Conservation (phyloP, 306 rosid genomes). For the Hippophae gyantsensis region DNA sequence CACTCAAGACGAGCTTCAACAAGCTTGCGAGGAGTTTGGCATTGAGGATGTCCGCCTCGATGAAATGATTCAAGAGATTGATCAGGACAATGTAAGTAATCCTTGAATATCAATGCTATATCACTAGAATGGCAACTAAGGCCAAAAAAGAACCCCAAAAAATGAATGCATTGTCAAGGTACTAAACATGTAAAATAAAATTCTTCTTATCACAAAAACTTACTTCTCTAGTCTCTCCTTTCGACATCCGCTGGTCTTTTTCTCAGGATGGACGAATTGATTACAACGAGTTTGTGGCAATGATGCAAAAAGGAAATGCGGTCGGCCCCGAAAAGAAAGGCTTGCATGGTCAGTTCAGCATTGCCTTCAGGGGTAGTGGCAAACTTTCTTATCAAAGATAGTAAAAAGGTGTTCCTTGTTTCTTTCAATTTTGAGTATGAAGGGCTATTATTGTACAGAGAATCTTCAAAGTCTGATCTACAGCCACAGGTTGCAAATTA, state of each 20-base stretch:
- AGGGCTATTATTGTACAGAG: slow-evolving; percentile 23
- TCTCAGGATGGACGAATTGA: slow-evolving; percentile 89
- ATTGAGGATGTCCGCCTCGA: slow-evolving; percentile 66
- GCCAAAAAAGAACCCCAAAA: too few species aligned
- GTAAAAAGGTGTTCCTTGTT: slow-evolving; percentile 6
- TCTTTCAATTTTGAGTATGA: slow-evolving; percentile 1
- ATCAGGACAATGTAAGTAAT: slow-evolving; percentile 77
- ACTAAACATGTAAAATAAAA: too few species aligned
- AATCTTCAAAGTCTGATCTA: slow-evolving; percentile 10
- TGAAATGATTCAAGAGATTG: slow-evolving; percentile 84
- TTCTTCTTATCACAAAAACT: too few species aligned
- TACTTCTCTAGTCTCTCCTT: not conserved
- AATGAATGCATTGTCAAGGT: too few species aligned
- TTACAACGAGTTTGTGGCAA: slow-evolving; percentile 90
- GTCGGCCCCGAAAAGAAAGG: slow-evolving; percentile 46
- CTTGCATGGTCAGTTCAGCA: slow-evolving; percentile 61
- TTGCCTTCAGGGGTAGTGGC: slow-evolving; percentile 60
- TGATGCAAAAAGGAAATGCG: slow-evolving; percentile 89
- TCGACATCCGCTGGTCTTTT: not conserved
- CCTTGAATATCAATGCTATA: not conserved
- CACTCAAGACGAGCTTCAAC: slow-evolving; percentile 90
- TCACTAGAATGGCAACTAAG: too few species aligned
- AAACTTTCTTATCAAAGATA: slow-evolving; percentile 22
- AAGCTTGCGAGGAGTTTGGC: slow-evolving; percentile 94
- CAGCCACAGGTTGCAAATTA: slow-evolving; percentile 5